phyloP scores from a whole-genome alignment of 169 alveolate species.

The Plasmodium ovale region DNA sequence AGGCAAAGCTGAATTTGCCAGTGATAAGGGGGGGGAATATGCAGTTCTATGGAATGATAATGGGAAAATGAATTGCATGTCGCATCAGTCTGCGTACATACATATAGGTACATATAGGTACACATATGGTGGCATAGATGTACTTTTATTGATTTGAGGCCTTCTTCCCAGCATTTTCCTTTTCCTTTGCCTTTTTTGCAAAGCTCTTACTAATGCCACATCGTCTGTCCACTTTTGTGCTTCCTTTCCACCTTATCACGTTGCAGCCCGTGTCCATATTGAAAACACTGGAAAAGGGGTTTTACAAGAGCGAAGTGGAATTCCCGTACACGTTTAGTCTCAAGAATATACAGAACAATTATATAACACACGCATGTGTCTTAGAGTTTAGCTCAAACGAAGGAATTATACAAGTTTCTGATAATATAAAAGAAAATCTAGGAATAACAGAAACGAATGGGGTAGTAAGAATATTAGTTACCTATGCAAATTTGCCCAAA shows the following conservation, averaged over 20 bases:
- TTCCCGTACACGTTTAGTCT: conserved; percentile 55
- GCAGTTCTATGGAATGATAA: no score
- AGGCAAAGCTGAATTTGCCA: no score
- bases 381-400: conserved; percentile 64
- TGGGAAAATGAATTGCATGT: no score
- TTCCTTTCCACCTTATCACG: background rate
- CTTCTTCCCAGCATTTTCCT: no score
- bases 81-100: no score
- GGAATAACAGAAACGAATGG: conserved; percentile 30
- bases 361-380: conserved; percentile 65
- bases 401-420: conserved; percentile 58
- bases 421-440: conserved; percentile 58
- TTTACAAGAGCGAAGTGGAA: conserved; percentile 37
- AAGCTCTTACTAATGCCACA: background rate
- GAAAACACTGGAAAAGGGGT: conserved; percentile 59
- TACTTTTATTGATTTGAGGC: no score
- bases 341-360: conserved; percentile 45
- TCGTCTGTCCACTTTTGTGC: background rate
- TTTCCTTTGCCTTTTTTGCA: background rate
- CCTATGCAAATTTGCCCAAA: conserved; percentile 54
- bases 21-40: no score
- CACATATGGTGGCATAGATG: background rate
- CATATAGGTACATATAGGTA: background rate
- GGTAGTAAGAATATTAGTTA: conserved; percentile 22
- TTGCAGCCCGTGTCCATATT: conserved; percentile 60